A percentile compares a stretch with the other conserved stretches of the same genome.
Evolutionary conservation across 768 basidiomycete species (phyloP).

Genomic region (Suillus weaverae): DNA sequence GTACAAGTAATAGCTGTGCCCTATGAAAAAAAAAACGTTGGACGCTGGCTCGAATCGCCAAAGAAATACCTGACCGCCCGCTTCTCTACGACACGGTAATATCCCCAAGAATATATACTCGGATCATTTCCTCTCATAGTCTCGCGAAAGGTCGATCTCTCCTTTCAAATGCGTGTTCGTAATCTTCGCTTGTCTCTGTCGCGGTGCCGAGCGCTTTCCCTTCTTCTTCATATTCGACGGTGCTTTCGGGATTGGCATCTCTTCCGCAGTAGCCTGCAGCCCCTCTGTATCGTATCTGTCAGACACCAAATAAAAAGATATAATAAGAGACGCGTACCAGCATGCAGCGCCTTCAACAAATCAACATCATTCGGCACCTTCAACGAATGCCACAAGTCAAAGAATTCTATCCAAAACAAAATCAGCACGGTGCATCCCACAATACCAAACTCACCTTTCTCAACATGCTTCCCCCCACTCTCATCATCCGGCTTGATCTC

Average conservation of each 20-base stretch:
- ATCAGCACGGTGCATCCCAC: conserved; percentile 4
- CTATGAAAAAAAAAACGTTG: neutral
- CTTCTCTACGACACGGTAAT: neutral
- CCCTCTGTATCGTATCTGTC: conserved; percentile 52
- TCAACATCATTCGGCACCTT: conserved; percentile 87
- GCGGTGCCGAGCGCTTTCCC: conserved; percentile 71
- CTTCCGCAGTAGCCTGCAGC: conserved; percentile 73
- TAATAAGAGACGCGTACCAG: conserved; percentile 45
- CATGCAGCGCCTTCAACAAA: conserved; percentile 71
- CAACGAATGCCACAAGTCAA: conserved; percentile 82
- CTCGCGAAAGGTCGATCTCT: conserved; percentile 81
- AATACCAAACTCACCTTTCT: conserved; percentile 60
- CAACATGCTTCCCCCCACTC: conserved; percentile 66
- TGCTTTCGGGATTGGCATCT: conserved; percentile 54
- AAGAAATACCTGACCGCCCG: neutral
- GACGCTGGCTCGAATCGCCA: neutral
- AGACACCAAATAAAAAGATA: neutral
- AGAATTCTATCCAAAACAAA: conserved; percentile 60
- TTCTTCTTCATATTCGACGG: conserved; percentile 72
- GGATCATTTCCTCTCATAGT: conserved; percentile 44
- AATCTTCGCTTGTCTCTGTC: conserved; percentile 77
- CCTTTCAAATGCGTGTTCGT: conserved; percentile 88
- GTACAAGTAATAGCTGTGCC: neutral
- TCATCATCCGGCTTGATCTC: conserved; percentile 80
- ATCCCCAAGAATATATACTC: neutral